Conservation (phyloP, 176 grass and related monocot genomes). For the Canna indica region DNA sequence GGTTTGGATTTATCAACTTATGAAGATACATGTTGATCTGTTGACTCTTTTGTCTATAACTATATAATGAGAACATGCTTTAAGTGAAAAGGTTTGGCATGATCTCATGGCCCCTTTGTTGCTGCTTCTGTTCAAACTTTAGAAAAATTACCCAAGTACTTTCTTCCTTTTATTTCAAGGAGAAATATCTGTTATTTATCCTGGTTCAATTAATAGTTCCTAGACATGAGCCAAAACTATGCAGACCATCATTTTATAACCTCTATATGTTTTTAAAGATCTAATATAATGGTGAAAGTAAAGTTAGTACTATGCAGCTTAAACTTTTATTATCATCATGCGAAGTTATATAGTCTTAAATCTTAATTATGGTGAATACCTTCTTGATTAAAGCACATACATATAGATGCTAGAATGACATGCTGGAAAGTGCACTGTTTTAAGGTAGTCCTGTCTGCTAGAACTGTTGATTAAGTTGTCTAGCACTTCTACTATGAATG, state of each 20-base stretch:
- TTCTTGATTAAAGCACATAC: no score
- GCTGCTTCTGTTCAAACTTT: background rate
- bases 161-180: background rate
- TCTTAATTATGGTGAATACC: no score
- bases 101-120: background rate
- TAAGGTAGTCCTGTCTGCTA: no score
- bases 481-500: no score
- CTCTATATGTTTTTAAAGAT: background rate
- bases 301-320: background rate
- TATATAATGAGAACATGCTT: background rate
- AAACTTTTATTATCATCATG: background rate
- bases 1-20: background rate
- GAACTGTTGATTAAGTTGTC: no score
- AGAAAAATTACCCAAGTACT: background rate
- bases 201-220: background rate
- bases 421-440: no score
- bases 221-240: background rate
- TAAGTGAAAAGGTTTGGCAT: background rate
- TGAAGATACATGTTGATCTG: background rate
- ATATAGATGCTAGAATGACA: no score
- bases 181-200: background rate
- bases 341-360: background rate
- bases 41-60: background rate
- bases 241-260: background rate
- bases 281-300: background rate